phyloP scores from a whole-genome alignment of 352 stramenopile genomes.

The Phytophthora chlamydospora region DNA sequence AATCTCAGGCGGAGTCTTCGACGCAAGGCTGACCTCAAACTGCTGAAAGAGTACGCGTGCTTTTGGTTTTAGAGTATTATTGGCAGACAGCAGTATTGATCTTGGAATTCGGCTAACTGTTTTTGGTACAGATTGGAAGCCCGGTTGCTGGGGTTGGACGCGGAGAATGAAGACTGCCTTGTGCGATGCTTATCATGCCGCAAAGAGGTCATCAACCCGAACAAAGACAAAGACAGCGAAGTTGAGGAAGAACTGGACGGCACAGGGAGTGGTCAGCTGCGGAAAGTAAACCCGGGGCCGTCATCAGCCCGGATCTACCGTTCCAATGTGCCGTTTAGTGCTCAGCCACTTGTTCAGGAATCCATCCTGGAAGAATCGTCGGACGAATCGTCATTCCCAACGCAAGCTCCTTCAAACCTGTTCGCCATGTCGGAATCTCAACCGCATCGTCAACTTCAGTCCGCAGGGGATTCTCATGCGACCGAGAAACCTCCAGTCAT shows the following conservation, averaged over 20 bases:
- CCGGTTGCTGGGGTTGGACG: conserved; percentile 51
- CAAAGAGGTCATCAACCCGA: conserved; percentile 54
- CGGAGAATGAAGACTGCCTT: conserved; percentile 66
- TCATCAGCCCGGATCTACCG: conserved; percentile 63
- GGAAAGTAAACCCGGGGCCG: conserved; percentile 60
- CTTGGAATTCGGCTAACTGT: conserved; percentile 4
- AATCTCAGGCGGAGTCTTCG: conserved; percentile 45
- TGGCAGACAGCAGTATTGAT: neutral
- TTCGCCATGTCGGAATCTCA: conserved; percentile 7
- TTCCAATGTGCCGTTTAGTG: conserved; percentile 67
- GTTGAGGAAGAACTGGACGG: conserved; percentile 29
- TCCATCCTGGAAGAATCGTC: conserved; percentile 28
- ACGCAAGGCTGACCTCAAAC: conserved; percentile 68
- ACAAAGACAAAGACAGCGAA: conserved; percentile 21
- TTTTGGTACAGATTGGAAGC: conserved; percentile 52
- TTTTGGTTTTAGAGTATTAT: neutral
- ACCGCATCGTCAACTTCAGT: conserved; percentile 25
- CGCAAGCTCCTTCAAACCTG: conserved; percentile 1
- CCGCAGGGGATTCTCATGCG: conserved; percentile 28
- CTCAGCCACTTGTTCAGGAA: conserved; percentile 36
- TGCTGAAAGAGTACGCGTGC: conserved; percentile 59
- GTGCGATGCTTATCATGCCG: conserved; percentile 74
- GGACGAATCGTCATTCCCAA: conserved; percentile 4
- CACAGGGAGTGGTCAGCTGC: conserved; percentile 22
- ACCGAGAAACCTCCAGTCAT: conserved; percentile 27